Conservation (phyloP, 2,329 filamentous ascomycete genomes). For the Neocucurbitaria cava region DNA sequence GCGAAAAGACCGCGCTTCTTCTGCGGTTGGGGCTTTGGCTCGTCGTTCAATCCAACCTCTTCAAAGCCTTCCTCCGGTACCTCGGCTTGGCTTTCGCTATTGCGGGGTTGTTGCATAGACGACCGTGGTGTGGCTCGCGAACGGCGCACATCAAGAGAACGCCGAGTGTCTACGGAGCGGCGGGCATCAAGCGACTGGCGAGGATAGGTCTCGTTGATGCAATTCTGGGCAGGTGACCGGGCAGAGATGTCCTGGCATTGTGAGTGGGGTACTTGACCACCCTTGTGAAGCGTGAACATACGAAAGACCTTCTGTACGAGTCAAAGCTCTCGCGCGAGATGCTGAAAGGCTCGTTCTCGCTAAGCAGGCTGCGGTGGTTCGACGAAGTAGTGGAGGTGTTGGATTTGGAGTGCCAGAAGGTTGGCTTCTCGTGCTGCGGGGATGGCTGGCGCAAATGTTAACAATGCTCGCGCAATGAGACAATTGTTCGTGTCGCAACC, state of each 20-base stretch:
- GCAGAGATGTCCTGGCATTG: slow-evolving; percentile 84
- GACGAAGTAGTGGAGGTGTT: slow-evolving; percentile 59
- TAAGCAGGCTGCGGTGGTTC: slow-evolving; percentile 69
- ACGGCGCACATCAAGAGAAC: slow-evolving; percentile 55
- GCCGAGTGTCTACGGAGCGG: slow-evolving; percentile 80
- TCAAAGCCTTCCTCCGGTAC: slow-evolving; percentile 86
- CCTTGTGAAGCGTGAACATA: slow-evolving; percentile 58
- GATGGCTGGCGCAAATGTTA: slow-evolving; percentile 62
- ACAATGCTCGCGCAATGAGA: slow-evolving; percentile 3
- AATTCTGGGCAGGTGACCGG: slow-evolving; percentile 75
- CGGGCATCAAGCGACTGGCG: slow-evolving; percentile 63
- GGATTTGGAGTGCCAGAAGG: slow-evolving; percentile 70
- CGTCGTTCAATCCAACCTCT: slow-evolving; percentile 86
- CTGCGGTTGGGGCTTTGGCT: slow-evolving; percentile 63
- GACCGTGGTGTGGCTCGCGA: slow-evolving; percentile 67
- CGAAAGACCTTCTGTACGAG: slow-evolving; percentile 94
- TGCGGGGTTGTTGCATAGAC: slow-evolving; percentile 63
- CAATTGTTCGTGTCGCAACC: slow-evolving; percentile 1
- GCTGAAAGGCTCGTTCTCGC: slow-evolving; percentile 90
- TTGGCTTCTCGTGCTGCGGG: slow-evolving; percentile 86
- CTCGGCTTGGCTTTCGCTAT: slow-evolving; percentile 63
- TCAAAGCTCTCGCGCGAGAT: slow-evolving; percentile 98
- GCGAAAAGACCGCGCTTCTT: slow-evolving; percentile 85
- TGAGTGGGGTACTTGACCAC: slow-evolving; percentile 24
- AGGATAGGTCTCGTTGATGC: slow-evolving; percentile 60